A percentile compares a stretch with the other conserved stretches of the same genome.
Evolutionary conservation across 306 rosid species (phyloP).

Genomic region (Cucurbita maxima): DNA sequence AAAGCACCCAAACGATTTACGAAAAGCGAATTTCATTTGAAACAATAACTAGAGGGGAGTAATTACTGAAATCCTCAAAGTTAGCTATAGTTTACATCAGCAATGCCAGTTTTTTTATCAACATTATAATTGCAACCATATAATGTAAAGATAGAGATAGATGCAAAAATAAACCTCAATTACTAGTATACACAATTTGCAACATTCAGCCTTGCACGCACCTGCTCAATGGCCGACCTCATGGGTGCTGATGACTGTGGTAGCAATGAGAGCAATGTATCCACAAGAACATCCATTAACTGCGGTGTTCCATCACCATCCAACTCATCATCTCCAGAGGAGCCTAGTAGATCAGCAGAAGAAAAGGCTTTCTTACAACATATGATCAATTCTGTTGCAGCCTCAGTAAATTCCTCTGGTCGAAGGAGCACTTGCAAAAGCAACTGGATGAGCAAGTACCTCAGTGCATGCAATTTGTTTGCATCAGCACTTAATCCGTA

Average conservation of each 20-base stretch:
- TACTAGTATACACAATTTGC: neutral
- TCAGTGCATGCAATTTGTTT: constrained; percentile 51
- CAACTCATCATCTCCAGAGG: constrained; percentile 43
- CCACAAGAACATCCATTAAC: constrained; percentile 83
- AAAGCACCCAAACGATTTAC: neutral
- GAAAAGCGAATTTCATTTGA: neutral
- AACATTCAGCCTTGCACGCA: constrained; percentile 9
- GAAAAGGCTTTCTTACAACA: constrained; percentile 70
- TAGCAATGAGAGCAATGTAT: constrained; percentile 80
- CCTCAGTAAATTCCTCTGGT: constrained; percentile 70
- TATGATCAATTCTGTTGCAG: constrained; percentile 67
- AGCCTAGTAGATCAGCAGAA: constrained; percentile 40
- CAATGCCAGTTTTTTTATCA: neutral
- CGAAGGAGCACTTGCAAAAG: constrained; percentile 76
- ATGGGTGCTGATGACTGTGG: constrained; percentile 79
- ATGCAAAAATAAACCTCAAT: neutral
- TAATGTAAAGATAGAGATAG: neutral
- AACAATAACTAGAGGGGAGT: neutral
- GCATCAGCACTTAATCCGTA: constrained; percentile 28
- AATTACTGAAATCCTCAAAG: neutral
- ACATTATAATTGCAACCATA: neutral
- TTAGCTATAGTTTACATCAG: neutral
- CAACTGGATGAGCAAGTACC: constrained; percentile 82
- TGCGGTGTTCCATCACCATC: constrained; percentile 52
- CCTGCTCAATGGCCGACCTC: constrained; percentile 95